Percentiles rank a stretch among this genome's conserved stretches.
These are phyloP conservation scores for Carex arenaria DNA, from an alignment of 202 grass and related monocot species.

Conservation along the genomic window DNA sequence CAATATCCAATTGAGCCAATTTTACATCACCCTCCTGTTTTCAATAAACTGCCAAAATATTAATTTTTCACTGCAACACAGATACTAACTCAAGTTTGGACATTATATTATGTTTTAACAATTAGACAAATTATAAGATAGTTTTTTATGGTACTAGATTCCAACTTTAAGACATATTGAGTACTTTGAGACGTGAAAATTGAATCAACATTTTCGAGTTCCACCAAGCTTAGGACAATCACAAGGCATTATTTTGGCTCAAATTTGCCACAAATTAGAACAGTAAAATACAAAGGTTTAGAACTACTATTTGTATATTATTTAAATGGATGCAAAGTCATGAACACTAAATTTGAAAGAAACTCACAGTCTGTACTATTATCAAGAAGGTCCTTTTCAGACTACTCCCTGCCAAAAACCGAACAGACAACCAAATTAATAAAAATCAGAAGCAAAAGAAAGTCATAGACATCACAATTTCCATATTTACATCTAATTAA, in stretches of 20 bases:
- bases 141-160: not conserved
- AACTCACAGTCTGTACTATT: constrained; percentile 77
- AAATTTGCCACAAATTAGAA: constrained; percentile 36
- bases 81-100: not conserved
- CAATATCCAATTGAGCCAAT: not conserved
- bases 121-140: not conserved
- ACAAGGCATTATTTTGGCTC: constrained; percentile 83
- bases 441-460: not conserved
- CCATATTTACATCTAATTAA: not conserved
- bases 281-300: constrained; percentile 9
- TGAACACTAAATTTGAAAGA: not conserved
- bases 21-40: constrained; percentile 71
- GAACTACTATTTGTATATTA: not conserved
- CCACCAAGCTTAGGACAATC: constrained; percentile 74
- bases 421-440: not conserved
- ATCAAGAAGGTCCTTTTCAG: constrained; percentile 69
- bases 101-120: not conserved
- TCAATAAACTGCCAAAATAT: not conserved
- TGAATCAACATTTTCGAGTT: constrained; percentile 45
- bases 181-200: constrained; percentile 68
- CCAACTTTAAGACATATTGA: not conserved
- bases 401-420: constrained; percentile 58
- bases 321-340: not conserved
- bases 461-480: not conserved
- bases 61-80: not conserved